Base-by-base conservation (phyloP, 2,329 filamentous ascomycete genomes). In the Hymenoscyphus occultus region DNA sequence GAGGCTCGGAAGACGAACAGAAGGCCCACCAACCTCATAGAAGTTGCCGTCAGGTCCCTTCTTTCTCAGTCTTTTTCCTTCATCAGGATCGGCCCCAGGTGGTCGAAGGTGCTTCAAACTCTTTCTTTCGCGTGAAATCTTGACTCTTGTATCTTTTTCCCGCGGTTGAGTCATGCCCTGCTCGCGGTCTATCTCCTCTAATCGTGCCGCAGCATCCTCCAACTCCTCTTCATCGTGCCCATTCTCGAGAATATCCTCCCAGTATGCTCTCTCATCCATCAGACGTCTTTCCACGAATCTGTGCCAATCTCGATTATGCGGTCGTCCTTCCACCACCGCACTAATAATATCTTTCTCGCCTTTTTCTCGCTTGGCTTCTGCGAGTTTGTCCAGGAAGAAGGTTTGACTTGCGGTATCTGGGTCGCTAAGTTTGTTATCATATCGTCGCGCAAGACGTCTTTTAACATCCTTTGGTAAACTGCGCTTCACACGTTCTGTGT, bases 301-400 rank as follows among this genome's bases (percentile, higher is more conserved):
- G 39, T 63, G 68, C 72, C 74, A 74, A 48, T 64, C 66, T 9
- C 56, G 45, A 56, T 68, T 70, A 5, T 65, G 69, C 56, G 68
- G 57, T 14, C 79, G 73, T 48, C 72, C 76, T 22, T 72, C 68
- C 12, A 84, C 83, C 73, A 84, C 82, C 4, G 88, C 81, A 0
- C 87, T 90, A 32, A 91, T 87, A 16, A 84, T 78, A 72, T 92
- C 90, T 19, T 76, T 80, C 75, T 92, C 88, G 7, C 87, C 88
- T 70, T 82, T 86, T 35, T 81, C 81, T 59, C 81, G 82, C 76
- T 92, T 92, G 61, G 89, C 76, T 13, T 83, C 81, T 69, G 88
- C 89, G 31, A 93, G 73, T 35, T 85, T 84, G 70, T 90, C 85
- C 1, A 92, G 77, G 72, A 92, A 92, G 16, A 73, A 74, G 1